These are phyloP conservation scores for Suaeda aralocaspica DNA, from an alignment of 148 eudicot species.

Conservation along the genomic window DNA sequence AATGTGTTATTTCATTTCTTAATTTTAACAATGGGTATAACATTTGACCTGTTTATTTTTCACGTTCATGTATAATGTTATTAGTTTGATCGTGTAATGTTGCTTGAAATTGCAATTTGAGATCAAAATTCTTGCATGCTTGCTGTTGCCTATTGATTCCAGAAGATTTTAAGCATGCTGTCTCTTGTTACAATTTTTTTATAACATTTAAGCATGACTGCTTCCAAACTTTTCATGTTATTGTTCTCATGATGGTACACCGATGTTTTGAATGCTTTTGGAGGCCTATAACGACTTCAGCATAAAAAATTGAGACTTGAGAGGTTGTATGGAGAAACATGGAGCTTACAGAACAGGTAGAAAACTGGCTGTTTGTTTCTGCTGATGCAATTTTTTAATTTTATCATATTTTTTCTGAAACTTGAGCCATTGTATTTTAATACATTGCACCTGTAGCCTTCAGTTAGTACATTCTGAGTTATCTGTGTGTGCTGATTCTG, in stretches of 20 bases:
- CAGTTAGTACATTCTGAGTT: background rate
- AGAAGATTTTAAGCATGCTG: background rate
- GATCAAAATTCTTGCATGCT: background rate
- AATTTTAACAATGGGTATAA: constrained; percentile 6
- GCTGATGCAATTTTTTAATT: background rate
- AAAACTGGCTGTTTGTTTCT: background rate
- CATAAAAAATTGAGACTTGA: too few relatives aligned
- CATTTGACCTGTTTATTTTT: constrained; percentile 1
- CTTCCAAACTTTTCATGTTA: too few relatives aligned
- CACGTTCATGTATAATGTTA: background rate
- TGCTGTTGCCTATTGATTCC: background rate
- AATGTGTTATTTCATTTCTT: constrained; percentile 7
- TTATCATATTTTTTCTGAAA: too few relatives aligned
- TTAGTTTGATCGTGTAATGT: background rate
- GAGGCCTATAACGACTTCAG: background rate
- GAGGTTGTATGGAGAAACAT: background rate
- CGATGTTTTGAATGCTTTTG: background rate
- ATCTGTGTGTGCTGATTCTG: background rate
- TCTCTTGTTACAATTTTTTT: too few relatives aligned
- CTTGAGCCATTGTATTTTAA: background rate
- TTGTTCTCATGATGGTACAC: too few relatives aligned
- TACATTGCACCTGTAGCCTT: background rate
- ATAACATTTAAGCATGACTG: too few relatives aligned
- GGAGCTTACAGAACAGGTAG: constrained; percentile 3
- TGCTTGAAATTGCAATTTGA: background rate